phyloP scores from a whole-genome alignment of 2,329 filamentous ascomycete genomes.

The Fusarium humuli region DNA sequence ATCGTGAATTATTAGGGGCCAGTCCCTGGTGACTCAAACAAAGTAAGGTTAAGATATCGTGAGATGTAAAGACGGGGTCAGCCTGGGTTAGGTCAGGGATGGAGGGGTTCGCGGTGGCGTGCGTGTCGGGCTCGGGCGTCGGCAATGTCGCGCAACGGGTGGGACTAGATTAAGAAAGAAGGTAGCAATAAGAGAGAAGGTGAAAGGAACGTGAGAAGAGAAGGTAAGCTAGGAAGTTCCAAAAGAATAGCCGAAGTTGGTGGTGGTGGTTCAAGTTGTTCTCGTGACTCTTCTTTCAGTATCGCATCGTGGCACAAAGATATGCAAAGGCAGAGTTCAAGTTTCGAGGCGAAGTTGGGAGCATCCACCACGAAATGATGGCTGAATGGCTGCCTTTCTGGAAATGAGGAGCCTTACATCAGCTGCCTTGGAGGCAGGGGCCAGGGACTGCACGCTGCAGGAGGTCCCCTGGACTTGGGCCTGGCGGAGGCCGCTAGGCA shows the following conservation, averaged over 20 bases:
- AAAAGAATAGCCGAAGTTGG: constrained; percentile 18
- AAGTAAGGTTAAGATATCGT: neutral
- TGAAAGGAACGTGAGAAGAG: constrained; percentile 23
- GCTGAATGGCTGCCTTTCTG: constrained; percentile 30
- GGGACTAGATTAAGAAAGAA: constrained; percentile 38
- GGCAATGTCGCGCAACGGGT: constrained; percentile 46
- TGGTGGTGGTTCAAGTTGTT: constrained; percentile 2
- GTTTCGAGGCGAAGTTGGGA: constrained; percentile 31
- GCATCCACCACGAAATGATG: constrained; percentile 33
- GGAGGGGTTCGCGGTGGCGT: constrained; percentile 49
- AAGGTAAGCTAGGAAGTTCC: constrained; percentile 1
- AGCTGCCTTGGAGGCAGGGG: constrained; percentile 22
- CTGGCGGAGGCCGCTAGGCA: constrained; percentile 27
- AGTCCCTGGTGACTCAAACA: constrained; percentile 18
- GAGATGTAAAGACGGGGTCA: constrained; percentile 17
- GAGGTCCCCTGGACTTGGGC: constrained; percentile 27
- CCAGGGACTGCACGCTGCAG: constrained; percentile 15
- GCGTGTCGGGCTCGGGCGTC: constrained; percentile 42
- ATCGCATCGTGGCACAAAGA: constrained; percentile 43
- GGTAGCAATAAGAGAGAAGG: constrained; percentile 32
- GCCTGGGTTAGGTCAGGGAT: constrained; percentile 40
- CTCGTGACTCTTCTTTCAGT: constrained; percentile 35
- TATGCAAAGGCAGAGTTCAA: constrained; percentile 43
- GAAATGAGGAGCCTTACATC: constrained; percentile 39
- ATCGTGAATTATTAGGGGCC: constrained; percentile 42